These are phyloP conservation scores for Kodamaea hsintzibuensis DNA, from an alignment of 805 yeast species.

Conservation along the genomic window DNA sequence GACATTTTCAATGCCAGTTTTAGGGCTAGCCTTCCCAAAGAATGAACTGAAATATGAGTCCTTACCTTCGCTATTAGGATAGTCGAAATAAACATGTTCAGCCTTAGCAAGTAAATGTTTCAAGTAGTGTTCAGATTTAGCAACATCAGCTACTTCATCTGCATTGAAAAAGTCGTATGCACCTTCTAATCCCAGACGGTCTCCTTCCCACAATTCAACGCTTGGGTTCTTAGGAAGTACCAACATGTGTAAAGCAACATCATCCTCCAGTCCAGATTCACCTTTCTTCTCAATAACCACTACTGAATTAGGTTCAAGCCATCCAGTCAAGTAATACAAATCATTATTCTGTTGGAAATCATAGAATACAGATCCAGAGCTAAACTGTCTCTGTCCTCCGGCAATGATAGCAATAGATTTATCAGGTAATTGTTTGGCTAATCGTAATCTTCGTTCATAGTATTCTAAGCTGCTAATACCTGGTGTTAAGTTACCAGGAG, in stretches of 20 bases:
- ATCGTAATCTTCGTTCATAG: constrained; percentile 62
- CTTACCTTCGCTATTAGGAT: constrained; percentile 14
- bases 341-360: constrained; percentile 92
- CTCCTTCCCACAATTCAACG: constrained; percentile 95
- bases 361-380: constrained; percentile 89
- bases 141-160: constrained; percentile 62
- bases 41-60: constrained; percentile 18
- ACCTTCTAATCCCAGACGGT: constrained; percentile 82
- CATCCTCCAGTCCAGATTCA: constrained; percentile 45
- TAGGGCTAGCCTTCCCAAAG: constrained; percentile 5
- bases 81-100: constrained; percentile 58
- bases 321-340: constrained; percentile 83
- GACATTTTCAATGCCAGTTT: constrained; percentile 7
- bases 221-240: constrained; percentile 80
- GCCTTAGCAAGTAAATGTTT: constrained; percentile 48
- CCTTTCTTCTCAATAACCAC: constrained; percentile 64
- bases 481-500: constrained; percentile 80
- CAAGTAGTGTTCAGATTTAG: constrained; percentile 44
- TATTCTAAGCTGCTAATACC: constrained; percentile 87
- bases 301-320: constrained; percentile 86
- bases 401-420: constrained; percentile 71
- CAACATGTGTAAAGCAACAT: constrained; percentile 68
- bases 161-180: constrained; percentile 85
- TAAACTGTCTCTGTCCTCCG: constrained; percentile 71
- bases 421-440: constrained; percentile 59